Evolutionary conservation across 345 rosid genomes (phyloP), one percentile per base, ranked within the genome.

Genomic region (Angophora floribunda): DNA sequence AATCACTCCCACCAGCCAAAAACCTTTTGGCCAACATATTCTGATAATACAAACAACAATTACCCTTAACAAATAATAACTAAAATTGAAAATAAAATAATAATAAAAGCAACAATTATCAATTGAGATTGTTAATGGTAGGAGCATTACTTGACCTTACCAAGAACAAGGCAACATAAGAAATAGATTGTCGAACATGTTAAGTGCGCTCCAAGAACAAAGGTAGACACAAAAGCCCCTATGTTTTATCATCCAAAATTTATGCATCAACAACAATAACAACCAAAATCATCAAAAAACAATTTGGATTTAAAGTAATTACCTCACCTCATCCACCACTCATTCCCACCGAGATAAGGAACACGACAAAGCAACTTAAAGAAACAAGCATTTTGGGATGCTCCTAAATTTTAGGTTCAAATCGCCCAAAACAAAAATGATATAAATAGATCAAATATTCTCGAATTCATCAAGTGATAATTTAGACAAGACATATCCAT

Each of bases 61-160:
- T 59, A 24, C 4, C 30, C 11, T 59, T 11, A 59, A 0, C 65
- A 59, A 59, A 59, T 59, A 59, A 59, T 59, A 24, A 59, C 30
- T 59, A 59, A 59, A 59, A 26, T 24, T 59, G 15, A 59, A 59
- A 59, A 59, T 0, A 26, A 26, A 59, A 59, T 6, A 59, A 59
- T 3, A 26, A 59, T 24, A 59, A 0, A 55, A 55, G 0, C 9
- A 55, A 55, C 4, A 1, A 55, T 55, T 55, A 55, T 9, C 3
- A 55, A 21, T 55, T 0, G 22, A 55, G 28, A 22, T 22, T 22
- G 6, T 6, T 55, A 22, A 22, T 2, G 4, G 0, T 0, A 9
- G 1, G 1, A 55, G 13, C 5, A 55, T 1, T 55, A 55, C 2
- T 2, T 0, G 1, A 0, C 2, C 6, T 55, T 59, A 59, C 0